phyloP scores from a whole-genome alignment of 1,284 basidiomycete genomes.

The Pterulicium gracile region DNA sequence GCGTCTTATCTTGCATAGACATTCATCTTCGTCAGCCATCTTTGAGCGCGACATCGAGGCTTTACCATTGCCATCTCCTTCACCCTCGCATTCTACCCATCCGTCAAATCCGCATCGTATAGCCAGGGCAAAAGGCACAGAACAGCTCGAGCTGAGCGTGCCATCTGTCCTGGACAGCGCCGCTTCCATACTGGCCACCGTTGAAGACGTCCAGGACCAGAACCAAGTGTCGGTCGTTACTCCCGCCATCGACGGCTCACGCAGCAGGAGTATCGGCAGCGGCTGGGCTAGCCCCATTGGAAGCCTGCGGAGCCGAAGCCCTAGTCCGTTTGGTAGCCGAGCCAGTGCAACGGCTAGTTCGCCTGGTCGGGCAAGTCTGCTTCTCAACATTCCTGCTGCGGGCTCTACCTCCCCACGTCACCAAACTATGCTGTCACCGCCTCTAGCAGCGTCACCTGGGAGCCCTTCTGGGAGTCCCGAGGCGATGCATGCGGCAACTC shows the following conservation, averaged over 20 bases:
- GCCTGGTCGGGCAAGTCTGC: constrained; percentile 24
- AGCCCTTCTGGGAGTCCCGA: constrained; percentile 1
- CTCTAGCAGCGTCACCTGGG: background rate
- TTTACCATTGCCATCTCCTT: constrained; percentile 34
- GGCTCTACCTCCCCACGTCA: constrained; percentile 9
- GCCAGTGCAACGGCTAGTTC: constrained; percentile 1
- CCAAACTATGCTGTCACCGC: constrained; percentile 7
- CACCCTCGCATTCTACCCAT: constrained; percentile 30
- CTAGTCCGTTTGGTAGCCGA: constrained; percentile 31
- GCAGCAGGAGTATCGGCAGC: constrained; percentile 23
- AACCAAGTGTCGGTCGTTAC: constrained; percentile 46
- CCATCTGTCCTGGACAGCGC: constrained; percentile 70
- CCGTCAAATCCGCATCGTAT: constrained; percentile 56
- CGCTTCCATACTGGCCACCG: constrained; percentile 47
- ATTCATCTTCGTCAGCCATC: constrained; percentile 70
- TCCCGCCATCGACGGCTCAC: constrained; percentile 27
- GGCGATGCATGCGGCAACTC: background rate
- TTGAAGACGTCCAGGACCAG: constrained; percentile 26
- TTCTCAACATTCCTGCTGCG: constrained; percentile 31
- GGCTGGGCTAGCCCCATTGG: constrained; percentile 58
- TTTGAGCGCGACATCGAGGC: constrained; percentile 78
- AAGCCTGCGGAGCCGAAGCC: constrained; percentile 51
- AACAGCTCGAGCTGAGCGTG: constrained; percentile 56
- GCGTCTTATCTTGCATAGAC: constrained; percentile 27
- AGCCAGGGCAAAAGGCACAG: constrained; percentile 56